Evolutionary conservation across 225 moss, liverwort and hornwort species (phyloP).

Genomic region (Polytrichum formosum): DNA sequence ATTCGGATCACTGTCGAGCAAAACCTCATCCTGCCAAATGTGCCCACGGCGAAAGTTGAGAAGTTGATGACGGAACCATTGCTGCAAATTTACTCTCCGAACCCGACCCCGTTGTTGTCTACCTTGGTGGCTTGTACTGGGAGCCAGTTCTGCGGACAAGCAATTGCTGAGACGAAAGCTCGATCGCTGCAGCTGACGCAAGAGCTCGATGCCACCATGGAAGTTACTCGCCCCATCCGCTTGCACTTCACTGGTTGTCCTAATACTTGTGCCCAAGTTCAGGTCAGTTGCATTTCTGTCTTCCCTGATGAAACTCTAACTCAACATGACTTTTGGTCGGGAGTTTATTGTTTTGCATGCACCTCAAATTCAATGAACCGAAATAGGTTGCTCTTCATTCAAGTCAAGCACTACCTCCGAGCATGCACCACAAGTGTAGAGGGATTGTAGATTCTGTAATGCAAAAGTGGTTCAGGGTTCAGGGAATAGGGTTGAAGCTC

Average conservation of each 20-base stretch:
- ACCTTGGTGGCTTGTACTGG: constrained; percentile 87
- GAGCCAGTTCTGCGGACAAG: constrained; percentile 88
- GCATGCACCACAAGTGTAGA: no score
- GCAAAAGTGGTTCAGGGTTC: no score
- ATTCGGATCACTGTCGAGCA: constrained; percentile 84
- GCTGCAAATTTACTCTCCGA: constrained; percentile 44
- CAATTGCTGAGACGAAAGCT: constrained; percentile 79
- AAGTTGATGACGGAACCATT: constrained; percentile 67
- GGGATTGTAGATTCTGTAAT: no score
- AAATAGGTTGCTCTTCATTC: no score
- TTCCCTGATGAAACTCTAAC: no score
- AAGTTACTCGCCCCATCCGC: constrained; percentile 64
- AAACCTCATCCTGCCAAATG: constrained; percentile 79
- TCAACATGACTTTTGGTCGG: no score
- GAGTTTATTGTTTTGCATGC: no score
- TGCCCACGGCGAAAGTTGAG: constrained; percentile 49
- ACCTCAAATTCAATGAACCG: no score
- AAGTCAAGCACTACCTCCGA: no score
- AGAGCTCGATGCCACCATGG: constrained; percentile 80
- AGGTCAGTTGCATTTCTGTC: constrained; percentile 26
- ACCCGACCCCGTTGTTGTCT: constrained; percentile 66
- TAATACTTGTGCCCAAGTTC: constrained; percentile 83
- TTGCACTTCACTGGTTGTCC: constrained; percentile 96
- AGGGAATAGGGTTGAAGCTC: no score
- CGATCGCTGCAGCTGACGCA: constrained; percentile 58